Conservation (phyloP, 495 filamentous ascomycete genomes). For the Daldinia bambusicola region DNA sequence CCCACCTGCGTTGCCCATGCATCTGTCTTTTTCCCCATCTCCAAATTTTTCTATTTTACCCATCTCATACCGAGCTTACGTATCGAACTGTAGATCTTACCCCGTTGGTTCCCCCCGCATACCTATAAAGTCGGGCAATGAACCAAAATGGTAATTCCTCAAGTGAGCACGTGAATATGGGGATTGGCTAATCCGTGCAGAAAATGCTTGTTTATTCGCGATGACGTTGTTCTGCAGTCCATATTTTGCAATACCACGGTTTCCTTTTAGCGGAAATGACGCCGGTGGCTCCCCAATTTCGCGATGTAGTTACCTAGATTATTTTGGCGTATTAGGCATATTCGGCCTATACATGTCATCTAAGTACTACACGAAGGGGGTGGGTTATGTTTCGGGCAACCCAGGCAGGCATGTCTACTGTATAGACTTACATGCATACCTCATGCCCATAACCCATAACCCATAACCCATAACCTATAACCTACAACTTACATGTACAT, state of each 20-base stretch:
- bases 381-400: slow-evolving; percentile 4
- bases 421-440: no score
- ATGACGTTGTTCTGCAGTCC: slow-evolving; percentile 42
- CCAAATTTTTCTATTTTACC: no score
- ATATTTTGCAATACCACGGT: slow-evolving; percentile 32
- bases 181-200: slow-evolving; percentile 7
- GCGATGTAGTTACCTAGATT: not conserved
- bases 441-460: no score
- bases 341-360: slow-evolving; percentile 37
- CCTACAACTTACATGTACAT: no score
- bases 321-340: no score
- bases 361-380: slow-evolving; percentile 16
- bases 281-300: slow-evolving; percentile 33
- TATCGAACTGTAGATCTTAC: slow-evolving; percentile 33
- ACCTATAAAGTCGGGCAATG: slow-evolving; percentile 7
- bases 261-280: slow-evolving; percentile 33
- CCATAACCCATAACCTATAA: no score
- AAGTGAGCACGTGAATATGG: slow-evolving; percentile 42
- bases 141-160: slow-evolving; percentile 35
- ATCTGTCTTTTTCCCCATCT: not conserved
- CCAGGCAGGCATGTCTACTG: no score
- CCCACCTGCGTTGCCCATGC: no score
- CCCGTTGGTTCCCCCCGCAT: slow-evolving; percentile 25
- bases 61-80: slow-evolving; percentile 27
- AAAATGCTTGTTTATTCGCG: slow-evolving; percentile 41